These are phyloP conservation scores for Trichoderma cornu-damae DNA, from an alignment of 2,329 filamentous ascomycete genomes.

Conservation along the genomic window DNA sequence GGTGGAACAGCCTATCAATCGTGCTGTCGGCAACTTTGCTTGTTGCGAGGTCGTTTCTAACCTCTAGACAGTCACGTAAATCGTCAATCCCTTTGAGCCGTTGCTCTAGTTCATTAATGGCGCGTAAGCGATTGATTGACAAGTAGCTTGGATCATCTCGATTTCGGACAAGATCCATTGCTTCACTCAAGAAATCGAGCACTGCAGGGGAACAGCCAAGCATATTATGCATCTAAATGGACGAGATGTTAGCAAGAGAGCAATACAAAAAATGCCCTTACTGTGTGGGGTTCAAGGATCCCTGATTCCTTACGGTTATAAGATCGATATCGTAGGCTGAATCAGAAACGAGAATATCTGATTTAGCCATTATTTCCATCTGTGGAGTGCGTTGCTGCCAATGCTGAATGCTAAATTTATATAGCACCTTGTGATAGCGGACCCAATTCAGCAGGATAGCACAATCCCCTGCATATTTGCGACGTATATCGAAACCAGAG, in stretches of 20 bases:
- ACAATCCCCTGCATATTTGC: conserved; percentile 15
- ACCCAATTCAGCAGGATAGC: conserved; percentile 16
- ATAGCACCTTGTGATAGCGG: conserved; percentile 17
- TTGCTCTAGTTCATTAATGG: conserved; percentile 10
- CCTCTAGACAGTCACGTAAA: conserved; percentile 10
- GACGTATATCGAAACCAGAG: conserved; percentile 13
- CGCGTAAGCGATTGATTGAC: background rate
- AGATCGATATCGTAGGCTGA: conserved; percentile 13
- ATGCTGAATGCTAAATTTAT: conserved; percentile 19
- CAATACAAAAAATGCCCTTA: background rate
- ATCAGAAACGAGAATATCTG: conserved; percentile 9
- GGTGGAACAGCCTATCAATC: conserved; percentile 12
- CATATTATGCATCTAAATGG: conserved; percentile 9
- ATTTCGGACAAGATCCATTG: conserved; percentile 12
- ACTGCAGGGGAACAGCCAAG: conserved; percentile 17
- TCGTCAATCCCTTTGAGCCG: conserved; percentile 8
- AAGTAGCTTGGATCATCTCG: conserved; percentile 8
- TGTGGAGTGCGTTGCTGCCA: conserved; percentile 17
- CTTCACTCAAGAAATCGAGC: conserved; percentile 11
- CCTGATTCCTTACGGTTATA: background rate
- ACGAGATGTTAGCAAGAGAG: background rate
- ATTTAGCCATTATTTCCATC: conserved; percentile 13
- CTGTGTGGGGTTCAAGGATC: background rate
- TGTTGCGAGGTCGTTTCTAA: background rate
- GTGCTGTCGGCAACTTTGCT: conserved; percentile 1